These are phyloP conservation scores for Penicillium egyptiacum DNA, from an alignment of 495 filamentous ascomycete genomes.

Conservation along the genomic window DNA sequence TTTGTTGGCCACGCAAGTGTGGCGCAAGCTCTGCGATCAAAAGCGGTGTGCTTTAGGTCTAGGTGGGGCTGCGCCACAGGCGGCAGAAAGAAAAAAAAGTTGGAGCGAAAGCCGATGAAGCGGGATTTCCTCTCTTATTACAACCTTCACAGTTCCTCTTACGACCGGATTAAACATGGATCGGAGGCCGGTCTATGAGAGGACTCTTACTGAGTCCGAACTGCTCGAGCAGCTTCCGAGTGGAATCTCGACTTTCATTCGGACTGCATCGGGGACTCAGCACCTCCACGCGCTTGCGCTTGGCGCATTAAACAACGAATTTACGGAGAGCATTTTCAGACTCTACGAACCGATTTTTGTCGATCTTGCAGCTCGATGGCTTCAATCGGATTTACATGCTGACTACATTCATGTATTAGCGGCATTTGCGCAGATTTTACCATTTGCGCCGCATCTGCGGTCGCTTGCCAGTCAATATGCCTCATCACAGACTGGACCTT, in stretches of 20 bases:
- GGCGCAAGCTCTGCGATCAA: conserved; percentile 30
- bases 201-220: conserved; percentile 46
- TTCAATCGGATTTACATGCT: conserved; percentile 44
- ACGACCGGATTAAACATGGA: conserved; percentile 44
- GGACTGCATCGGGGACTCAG: conserved; percentile 57
- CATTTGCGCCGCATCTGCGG: conserved; percentile 70
- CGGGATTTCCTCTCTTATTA: conserved; percentile 25
- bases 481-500: conserved; percentile 40
- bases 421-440: conserved; percentile 75
- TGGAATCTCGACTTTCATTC: conserved; percentile 65
- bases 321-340: conserved; percentile 67
- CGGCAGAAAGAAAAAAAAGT: conserved; percentile 46
- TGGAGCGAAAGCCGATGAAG: conserved; percentile 18
- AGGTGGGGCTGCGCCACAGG: conserved; percentile 36
- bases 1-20: conserved; percentile 19
- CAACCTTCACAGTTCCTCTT: conserved; percentile 36
- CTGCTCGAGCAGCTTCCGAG: conserved; percentile 58
- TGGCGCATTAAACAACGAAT: conserved; percentile 62
- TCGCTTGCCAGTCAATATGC: conserved; percentile 49
- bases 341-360: conserved; percentile 70
- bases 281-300: conserved; percentile 70
- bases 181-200: conserved; percentile 46
- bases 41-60: conserved; percentile 33
- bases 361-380: conserved; percentile 78
- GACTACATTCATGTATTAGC: conserved; percentile 57